A percentile compares a stretch with the other conserved stretches of the same genome.
Evolutionary conservation across 495 filamentous ascomycete genomes (phyloP).

Genomic region (Articulospora tetracladia): DNA sequence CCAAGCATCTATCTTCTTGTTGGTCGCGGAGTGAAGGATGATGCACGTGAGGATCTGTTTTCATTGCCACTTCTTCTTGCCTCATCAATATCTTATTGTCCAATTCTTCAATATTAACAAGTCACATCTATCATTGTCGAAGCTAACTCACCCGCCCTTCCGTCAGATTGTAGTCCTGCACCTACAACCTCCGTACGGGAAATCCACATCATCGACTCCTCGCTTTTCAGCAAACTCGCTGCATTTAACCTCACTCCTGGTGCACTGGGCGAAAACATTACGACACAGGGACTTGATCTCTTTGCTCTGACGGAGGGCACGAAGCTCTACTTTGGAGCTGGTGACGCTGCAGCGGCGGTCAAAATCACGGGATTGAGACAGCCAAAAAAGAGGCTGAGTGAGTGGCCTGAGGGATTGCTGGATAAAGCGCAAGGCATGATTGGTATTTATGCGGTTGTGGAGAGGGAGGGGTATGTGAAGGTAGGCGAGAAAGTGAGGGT

Average conservation of each 20-base stretch:
- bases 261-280: neutral
- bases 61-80: too few species aligned
- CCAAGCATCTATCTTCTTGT: constrained; percentile 12
- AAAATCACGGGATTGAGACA: neutral
- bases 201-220: constrained; percentile 13
- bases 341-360: neutral
- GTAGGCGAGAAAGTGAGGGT: neutral
- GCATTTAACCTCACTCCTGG: constrained; percentile 11
- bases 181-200: constrained; percentile 7
- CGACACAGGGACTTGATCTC: neutral
- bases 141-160: too few species aligned
- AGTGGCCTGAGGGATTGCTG: neutral
- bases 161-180: constrained; percentile 2
- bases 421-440: neutral
- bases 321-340: neutral
- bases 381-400: neutral
- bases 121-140: too few species aligned
- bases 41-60: too few species aligned
- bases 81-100: too few species aligned
- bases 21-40: constrained; percentile 6
- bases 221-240: constrained; percentile 1
- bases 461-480: neutral
- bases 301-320: neutral
- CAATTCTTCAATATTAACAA: too few species aligned
- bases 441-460: neutral